Percentiles rank a stretch among this genome's conserved stretches.
Conservation (phyloP, 1,139 yeast species). For the Yamadazyma friedrichii region DNA sequence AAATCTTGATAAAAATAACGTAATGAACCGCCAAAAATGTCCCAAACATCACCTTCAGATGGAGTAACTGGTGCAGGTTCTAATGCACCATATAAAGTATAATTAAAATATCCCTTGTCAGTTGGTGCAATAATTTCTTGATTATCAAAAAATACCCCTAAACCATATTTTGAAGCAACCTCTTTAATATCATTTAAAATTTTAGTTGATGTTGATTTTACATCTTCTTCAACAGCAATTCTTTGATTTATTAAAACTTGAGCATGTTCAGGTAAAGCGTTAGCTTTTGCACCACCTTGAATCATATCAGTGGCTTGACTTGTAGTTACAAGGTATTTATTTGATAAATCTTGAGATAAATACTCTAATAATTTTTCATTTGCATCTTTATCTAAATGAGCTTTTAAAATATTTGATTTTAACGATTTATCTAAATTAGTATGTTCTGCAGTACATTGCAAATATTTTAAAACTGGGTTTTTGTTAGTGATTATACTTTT, state of each 20-base stretch:
- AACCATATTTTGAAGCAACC: slow-evolving; percentile 43
- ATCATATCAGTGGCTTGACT: slow-evolving; percentile 68
- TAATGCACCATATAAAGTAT: slow-evolving; percentile 33
- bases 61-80: slow-evolving; percentile 66
- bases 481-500: slow-evolving; percentile 33
- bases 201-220: slow-evolving; percentile 36
- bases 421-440: slow-evolving; percentile 27
- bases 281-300: slow-evolving; percentile 66
- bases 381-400: slow-evolving; percentile 39
- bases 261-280: slow-evolving; percentile 73
- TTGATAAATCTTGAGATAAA: slow-evolving; percentile 17
- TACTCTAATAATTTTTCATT: slow-evolving; percentile 39
- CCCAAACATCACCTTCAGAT: slow-evolving; percentile 47
- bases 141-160: slow-evolving; percentile 45
- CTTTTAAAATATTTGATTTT: slow-evolving; percentile 36
- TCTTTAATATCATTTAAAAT: slow-evolving; percentile 31
- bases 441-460: slow-evolving; percentile 47
- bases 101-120: slow-evolving; percentile 44
- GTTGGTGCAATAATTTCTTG: slow-evolving; percentile 28
- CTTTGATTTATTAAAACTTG: slow-evolving; percentile 57
- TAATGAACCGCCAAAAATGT: slow-evolving; percentile 52
- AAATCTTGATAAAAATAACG: slow-evolving; percentile 54
- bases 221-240: slow-evolving; percentile 50
- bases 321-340: slow-evolving; percentile 53
- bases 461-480: slow-evolving; percentile 41